A percentile compares a stretch with the other conserved stretches of the same genome.
Conservation (phyloP, 179 eudicot species). For the Patellifolia procumbens region DNA sequence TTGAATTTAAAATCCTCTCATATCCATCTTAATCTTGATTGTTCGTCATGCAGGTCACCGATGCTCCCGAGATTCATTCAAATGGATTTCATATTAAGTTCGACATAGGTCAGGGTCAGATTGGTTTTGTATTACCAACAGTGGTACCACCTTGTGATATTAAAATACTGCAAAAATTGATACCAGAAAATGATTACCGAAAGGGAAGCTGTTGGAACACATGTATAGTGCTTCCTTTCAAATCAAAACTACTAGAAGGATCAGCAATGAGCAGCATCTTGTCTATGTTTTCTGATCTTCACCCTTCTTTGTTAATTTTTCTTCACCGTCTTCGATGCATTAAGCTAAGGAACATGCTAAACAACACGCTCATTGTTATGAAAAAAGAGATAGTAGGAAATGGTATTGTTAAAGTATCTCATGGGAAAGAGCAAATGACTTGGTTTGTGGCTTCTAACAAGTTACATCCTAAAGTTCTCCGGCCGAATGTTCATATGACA, state of each 20-base stretch:
- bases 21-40: slow-evolving; percentile 15
- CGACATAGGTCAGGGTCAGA: slow-evolving; percentile 88
- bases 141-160: slow-evolving; percentile 72
- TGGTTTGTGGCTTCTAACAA: slow-evolving; percentile 79
- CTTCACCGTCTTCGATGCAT: slow-evolving; percentile 95
- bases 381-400: slow-evolving; percentile 74
- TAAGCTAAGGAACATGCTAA: slow-evolving; percentile 63
- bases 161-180: slow-evolving; percentile 50
- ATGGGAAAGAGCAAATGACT: slow-evolving; percentile 72
- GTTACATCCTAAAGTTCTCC: slow-evolving; percentile 57
- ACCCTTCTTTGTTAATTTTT: slow-evolving; percentile 90
- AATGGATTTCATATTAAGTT: slow-evolving; percentile 97
- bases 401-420: slow-evolving; percentile 72
- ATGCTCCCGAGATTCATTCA: slow-evolving; percentile 99
- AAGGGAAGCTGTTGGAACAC: slow-evolving; percentile 66
- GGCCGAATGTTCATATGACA: slow-evolving; percentile 70
- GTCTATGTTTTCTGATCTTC: slow-evolving; percentile 90
- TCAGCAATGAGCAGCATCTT: slow-evolving; percentile 49
- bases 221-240: slow-evolving; percentile 95
- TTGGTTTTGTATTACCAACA: slow-evolving; percentile 95
- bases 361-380: slow-evolving; percentile 64
- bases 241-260: slow-evolving; percentile 51
- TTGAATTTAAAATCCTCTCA: neutral
- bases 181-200: slow-evolving; percentile 38
- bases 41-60: slow-evolving; percentile 68